A percentile compares a stretch with the other conserved stretches of the same genome.
phyloP scores from a whole-genome alignment of 352 stramenopile species.

The Phytophthora sansomeana region DNA sequence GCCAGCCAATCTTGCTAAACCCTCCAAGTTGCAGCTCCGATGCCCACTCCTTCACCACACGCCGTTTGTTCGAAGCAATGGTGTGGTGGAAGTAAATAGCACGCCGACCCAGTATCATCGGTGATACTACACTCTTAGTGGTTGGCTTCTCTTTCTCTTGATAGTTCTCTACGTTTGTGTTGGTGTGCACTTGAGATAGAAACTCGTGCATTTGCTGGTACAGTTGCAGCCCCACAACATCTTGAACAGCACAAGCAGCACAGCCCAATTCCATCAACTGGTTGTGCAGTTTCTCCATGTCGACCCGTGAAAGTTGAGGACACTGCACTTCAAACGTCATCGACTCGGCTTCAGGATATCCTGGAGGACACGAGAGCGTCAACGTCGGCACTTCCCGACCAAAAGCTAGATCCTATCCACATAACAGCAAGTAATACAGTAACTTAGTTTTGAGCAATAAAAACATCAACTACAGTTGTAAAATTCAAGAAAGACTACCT shows the following conservation, averaged over 20 bases:
- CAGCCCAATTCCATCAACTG: constrained; percentile 45
- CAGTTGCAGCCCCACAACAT: constrained; percentile 64
- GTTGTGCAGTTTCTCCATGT: constrained; percentile 50
- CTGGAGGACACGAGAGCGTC: constrained; percentile 49
- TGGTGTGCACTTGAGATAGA: constrained; percentile 39
- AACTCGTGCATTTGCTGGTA: constrained; percentile 72
- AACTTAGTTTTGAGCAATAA: neutral
- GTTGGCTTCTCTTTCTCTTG: constrained; percentile 2
- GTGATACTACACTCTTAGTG: neutral
- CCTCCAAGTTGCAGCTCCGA: constrained; percentile 69
- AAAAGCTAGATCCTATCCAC: constrained; percentile 26
- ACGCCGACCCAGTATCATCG: constrained; percentile 56
- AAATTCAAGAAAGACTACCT: constrained; percentile 29
- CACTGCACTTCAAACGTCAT: constrained; percentile 61
- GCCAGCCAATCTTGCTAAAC: constrained; percentile 87
- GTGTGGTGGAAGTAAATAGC: constrained; percentile 91
- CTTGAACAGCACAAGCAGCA: constrained; percentile 32
- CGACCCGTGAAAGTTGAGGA: constrained; percentile 46
- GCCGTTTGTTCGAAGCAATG: constrained; percentile 75
- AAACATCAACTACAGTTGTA: neutral
- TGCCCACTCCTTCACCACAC: constrained; percentile 78
- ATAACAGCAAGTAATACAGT: constrained; percentile 1
- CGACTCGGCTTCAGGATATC: constrained; percentile 46
- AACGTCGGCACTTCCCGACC: constrained; percentile 49
- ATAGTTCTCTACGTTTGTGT: neutral